Conservation (phyloP, 1,284 basidiomycete species). For the Microbotryum silenes-acaulis region DNA sequence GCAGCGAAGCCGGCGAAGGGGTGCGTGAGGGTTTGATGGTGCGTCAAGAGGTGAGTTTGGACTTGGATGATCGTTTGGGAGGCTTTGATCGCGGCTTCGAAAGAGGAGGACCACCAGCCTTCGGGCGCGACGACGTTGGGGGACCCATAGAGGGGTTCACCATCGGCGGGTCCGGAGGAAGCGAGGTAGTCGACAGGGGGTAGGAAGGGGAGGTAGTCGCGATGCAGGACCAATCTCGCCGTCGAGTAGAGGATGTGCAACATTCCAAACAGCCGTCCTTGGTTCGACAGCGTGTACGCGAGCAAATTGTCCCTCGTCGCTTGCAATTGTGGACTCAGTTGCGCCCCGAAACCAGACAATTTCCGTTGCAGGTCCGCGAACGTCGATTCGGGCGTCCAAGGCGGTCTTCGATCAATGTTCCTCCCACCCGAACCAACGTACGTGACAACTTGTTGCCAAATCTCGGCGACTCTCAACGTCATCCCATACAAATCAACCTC, state of each 20-base stretch:
- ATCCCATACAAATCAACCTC: conserved; percentile 24
- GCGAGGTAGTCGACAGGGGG: conserved; percentile 21
- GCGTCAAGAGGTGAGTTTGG: conserved; percentile 12
- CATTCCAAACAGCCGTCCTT: conserved; percentile 28
- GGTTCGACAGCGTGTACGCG: conserved; percentile 21
- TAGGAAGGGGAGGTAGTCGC: conserved; percentile 34
- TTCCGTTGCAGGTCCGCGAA: conserved; percentile 24
- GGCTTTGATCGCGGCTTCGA: conserved; percentile 6
- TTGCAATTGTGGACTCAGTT: conserved; percentile 1
- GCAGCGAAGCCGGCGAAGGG: conserved; percentile 30
- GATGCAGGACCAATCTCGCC: conserved; percentile 28
- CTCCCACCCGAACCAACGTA: conserved; percentile 31
- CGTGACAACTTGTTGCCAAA: conserved; percentile 27
- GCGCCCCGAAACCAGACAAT: conserved; percentile 18
- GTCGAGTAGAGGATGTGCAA: conserved; percentile 27
- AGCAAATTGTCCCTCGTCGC: conserved; percentile 19
- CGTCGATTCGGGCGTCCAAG: conserved; percentile 29
- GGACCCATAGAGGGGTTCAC: conserved; percentile 27
- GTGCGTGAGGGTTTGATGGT: conserved; percentile 27
- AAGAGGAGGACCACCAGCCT: conserved; percentile 26
- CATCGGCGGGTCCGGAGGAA: conserved; percentile 27
- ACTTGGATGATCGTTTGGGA: conserved; percentile 4
- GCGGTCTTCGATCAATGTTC: conserved; percentile 29
- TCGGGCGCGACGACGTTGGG: conserved; percentile 4
- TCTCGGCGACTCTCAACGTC: conserved; percentile 29